Evolutionary conservation across 345 rosid genomes (phyloP).

Genomic region (Lepidium sativum): DNA sequence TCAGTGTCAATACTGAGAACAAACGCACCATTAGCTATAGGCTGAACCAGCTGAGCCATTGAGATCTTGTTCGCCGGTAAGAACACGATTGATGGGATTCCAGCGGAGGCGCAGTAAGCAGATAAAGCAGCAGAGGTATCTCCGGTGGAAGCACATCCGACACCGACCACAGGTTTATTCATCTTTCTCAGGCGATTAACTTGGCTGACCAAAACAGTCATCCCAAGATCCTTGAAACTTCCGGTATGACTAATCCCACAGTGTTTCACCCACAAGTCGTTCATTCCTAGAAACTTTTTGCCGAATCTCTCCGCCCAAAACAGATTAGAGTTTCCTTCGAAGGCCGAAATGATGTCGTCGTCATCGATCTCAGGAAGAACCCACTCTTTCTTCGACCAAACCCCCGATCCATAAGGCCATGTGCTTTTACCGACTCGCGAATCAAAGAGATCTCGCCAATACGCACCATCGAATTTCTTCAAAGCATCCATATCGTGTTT

Average conservation of each 20-base stretch:
- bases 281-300: conserved; percentile 63
- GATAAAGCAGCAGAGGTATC: conserved; percentile 88
- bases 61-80: conserved; percentile 82
- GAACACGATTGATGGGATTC: conserved; percentile 84
- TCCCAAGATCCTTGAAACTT: conserved; percentile 86
- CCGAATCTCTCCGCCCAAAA: conserved; percentile 95
- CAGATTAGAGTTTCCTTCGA: conserved; percentile 82
- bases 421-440: conserved; percentile 78
- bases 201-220: conserved; percentile 92
- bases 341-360: conserved; percentile 84
- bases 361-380: conserved; percentile 74
- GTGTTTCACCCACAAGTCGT: conserved; percentile 88
- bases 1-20: conserved; percentile 83
- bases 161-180: conserved; percentile 71
- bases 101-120: conserved; percentile 83
- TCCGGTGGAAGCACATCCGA: conserved; percentile 92
- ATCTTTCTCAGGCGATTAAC: conserved; percentile 71
- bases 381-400: conserved; percentile 94
- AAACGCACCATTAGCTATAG: conserved; percentile 88
- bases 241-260: conserved; percentile 94
- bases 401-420: conserved; percentile 89
- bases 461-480: conserved; percentile 53
- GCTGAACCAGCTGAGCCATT: conserved; percentile 90
- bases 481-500: conserved; percentile 76
- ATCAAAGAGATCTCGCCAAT: conserved; percentile 74